phyloP scores from a whole-genome alignment of 192 early-diverging fungal species.

The Backusella mclennaniae region DNA sequence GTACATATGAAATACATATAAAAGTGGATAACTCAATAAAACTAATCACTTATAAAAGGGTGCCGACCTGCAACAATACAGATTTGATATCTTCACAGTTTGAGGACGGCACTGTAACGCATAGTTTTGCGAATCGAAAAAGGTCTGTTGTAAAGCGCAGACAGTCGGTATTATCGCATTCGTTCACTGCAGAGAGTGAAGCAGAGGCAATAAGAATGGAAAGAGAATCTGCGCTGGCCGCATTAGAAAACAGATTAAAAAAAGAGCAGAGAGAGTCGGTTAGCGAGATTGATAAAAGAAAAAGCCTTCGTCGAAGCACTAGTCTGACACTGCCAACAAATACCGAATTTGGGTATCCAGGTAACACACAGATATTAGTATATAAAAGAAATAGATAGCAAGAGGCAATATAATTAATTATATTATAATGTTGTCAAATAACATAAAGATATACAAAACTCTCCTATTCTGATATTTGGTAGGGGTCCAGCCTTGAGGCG shows the following conservation, averaged over 20 bases:
- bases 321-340: not conserved
- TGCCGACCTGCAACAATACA: not conserved
- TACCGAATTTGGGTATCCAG: not conserved
- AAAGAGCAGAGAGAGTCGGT: not conserved
- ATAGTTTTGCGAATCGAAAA: constrained; percentile 11
- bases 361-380: not conserved
- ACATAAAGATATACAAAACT: constrained; percentile 5
- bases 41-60: not conserved
- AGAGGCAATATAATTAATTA: not conserved
- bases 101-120: not conserved
- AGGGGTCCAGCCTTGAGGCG: not conserved
- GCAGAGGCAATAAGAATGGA: constrained; percentile 6
- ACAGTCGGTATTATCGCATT: constrained; percentile 29
- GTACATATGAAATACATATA: not conserved
- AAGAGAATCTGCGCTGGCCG: constrained; percentile 15
- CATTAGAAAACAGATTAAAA: constrained; percentile 12
- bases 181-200: constrained; percentile 22
- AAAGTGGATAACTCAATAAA: not conserved
- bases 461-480: constrained; percentile 2
- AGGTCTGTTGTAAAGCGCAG: constrained; percentile 20
- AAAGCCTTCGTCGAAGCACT: not conserved
- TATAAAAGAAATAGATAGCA: not conserved
- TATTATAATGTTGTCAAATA: not conserved
- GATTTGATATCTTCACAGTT: not conserved
- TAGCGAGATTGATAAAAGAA: not conserved